Evolutionary conservation across 2,329 filamentous ascomycete genomes (phyloP), one percentile per base, ranked within the genome.

Genomic region (Ceratocystis diversiconidia): DNA sequence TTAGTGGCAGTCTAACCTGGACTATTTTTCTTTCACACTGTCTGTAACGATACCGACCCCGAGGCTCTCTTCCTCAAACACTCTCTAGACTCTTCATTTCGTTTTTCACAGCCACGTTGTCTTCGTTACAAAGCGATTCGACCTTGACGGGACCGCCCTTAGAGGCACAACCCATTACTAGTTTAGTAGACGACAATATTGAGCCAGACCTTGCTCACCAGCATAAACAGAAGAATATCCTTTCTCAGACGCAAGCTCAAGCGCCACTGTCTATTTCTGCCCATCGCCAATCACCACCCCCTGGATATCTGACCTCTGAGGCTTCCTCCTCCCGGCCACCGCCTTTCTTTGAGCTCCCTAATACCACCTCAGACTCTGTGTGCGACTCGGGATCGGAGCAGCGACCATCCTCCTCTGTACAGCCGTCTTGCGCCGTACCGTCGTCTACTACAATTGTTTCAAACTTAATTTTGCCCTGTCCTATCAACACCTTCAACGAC

Each of bases 281-380:
- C 62, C 63, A 61, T 46, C 50, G 57, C 46, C 62, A 59, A 43
- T 30, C 79, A 66, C 82, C 82, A 63, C 84, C 83, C 69, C 83
- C 84, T 63, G 79, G 79, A 72, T 86, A 86, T 74, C 82, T 82
- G 67, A 74, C 75, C 68, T 80, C 80, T 65, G 82, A 84, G 73
- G 76, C 80, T 44, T 76, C 77, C 66, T 79, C 79, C 62, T 77
- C 76, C 52, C 82, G 81, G 65, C 83, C 82, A 68, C 79, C 83
- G 41, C 85, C 85, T 71, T 85, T 81, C 66, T 84, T 82, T 67
- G 61, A 67, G 43, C 43, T 67, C 46, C 79, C 85, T 74, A 85
- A 82, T 73, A 76, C 76, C 50, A 76, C 75, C 69, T 68, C 70
- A 19, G 69, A 70, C 68, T 74, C 77, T 72, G 73, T 74, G 66